Evolutionary conservation across 2,329 filamentous ascomycete genomes (phyloP), one percentile per base, ranked within the genome.

Genomic region (Hypoxylon sp.): DNA sequence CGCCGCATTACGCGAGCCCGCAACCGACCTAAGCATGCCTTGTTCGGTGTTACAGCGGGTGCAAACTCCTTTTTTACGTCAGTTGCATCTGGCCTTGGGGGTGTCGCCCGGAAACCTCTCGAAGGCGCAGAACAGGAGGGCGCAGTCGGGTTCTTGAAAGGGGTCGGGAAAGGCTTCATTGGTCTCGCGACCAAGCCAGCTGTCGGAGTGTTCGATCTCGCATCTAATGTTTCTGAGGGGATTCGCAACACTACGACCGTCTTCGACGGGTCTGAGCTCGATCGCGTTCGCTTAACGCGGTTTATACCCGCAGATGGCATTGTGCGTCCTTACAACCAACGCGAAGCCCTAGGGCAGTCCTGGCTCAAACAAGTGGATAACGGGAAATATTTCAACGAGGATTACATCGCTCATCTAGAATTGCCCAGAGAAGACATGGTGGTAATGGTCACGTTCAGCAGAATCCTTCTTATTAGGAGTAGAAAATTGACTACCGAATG

Each of bases 361-460:
- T 99, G 96, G 96, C 89, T 99, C 70, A 99, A 99, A 85, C 97
- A 97, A 63, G 89, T 97, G 9, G 96, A 99, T 80, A 96, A 97
- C 70, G 96, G 96, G 67, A 96, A 94, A 78, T 98, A 95, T 84
- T 99, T 99, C 86, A 91, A 97, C 80, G 96, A 99, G 79, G 88
- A 93, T 76, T 99, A 99, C 81, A 96, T 99, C 78, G 96, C 94
- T 3, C 96, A 99, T 77, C 84, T 99, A 3, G 95, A 99, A 79
- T 87, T 99, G 25, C 92, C 93, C 9, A 89, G 90, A 65, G 93
- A 96, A 77, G 94, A 96, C 76, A 91, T 94, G 84, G 89, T 95
- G 61, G 91, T 94, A 50, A 93, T 98, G 88, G 86, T 99, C 65
- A 97, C 92, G 8, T 96, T 92, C 77, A 86, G 88, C 69, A 88